Evolutionary conservation across 73 alveolate genomes (phyloP).

Genomic region (Stentor coeruleus): DNA sequence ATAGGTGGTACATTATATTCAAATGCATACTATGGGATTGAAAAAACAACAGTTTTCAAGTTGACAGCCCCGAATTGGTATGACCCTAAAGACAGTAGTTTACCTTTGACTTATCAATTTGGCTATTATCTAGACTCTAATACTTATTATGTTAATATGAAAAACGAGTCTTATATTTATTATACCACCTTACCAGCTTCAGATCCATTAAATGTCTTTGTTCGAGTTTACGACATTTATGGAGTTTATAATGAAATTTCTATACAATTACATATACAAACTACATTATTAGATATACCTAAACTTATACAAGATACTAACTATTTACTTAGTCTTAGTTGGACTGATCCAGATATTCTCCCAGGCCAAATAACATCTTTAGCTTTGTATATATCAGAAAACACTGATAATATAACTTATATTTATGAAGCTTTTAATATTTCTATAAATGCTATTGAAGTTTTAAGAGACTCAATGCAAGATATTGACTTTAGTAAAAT

Average conservation of each 20-base stretch:
- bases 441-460: not conserved
- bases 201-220: not conserved
- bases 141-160: not conserved
- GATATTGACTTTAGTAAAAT: not conserved
- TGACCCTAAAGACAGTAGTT: not conserved
- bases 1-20: not conserved
- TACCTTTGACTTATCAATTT: conserved; percentile 6
- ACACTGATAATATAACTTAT: too few relatives aligned
- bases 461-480: not conserved
- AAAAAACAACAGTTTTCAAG: not conserved
- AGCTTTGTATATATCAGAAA: not conserved
- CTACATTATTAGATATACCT: not conserved
- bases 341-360: not conserved
- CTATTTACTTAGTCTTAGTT: too few relatives aligned
- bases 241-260: not conserved
- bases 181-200: not conserved
- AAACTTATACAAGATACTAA: not conserved
- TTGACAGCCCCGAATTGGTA: not conserved
- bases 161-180: not conserved
- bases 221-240: not conserved
- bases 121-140: not conserved
- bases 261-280: not conserved
- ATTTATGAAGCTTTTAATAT: not conserved
- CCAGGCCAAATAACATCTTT: not conserved
- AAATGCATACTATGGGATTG: not conserved